Percentiles rank a stretch among this genome's conserved stretches.
Conservation (phyloP, 352 stramenopile genomes). For the Aphanomyces astaci region DNA sequence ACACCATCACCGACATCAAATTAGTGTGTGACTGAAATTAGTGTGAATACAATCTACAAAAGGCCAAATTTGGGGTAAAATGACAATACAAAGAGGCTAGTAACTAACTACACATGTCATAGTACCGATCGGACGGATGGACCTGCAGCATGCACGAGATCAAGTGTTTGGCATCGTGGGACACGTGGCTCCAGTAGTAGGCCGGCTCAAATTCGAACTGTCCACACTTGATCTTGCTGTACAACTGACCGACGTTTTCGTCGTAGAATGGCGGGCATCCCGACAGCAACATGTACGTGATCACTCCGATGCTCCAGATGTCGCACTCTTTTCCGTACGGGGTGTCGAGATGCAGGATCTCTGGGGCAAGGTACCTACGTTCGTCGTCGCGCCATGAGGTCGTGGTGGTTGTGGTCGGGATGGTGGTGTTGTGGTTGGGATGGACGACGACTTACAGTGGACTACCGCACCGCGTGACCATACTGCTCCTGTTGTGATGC, state of each 20-base stretch:
- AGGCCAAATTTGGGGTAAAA: no score
- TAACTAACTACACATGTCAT: background rate
- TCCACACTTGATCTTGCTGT: constrained; percentile 91
- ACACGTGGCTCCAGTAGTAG: constrained; percentile 93
- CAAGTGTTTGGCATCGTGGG: constrained; percentile 90
- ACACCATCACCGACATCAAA: no score
- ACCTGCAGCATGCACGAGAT: constrained; percentile 88
- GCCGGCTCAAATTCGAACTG: constrained; percentile 93
- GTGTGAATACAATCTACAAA: no score
- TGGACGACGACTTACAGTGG: constrained; percentile 27
- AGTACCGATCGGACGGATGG: constrained; percentile 82
- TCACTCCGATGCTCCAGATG: constrained; percentile 88
- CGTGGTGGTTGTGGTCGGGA: no score
- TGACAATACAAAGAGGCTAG: no score
- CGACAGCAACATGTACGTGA: constrained; percentile 80
- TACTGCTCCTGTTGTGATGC: constrained; percentile 41
- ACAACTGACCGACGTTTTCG: constrained; percentile 90
- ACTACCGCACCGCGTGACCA: constrained; percentile 76
- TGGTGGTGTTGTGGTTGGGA: background rate
- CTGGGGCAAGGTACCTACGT: constrained; percentile 66
- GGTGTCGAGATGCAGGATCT: constrained; percentile 72
- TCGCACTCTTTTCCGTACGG: constrained; percentile 77
- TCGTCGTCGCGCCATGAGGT: no score
- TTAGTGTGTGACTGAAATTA: no score
- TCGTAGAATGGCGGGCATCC: constrained; percentile 85